phyloP scores from a whole-genome alignment of 148 eudicot genomes.

The Spergularia bocconei region DNA sequence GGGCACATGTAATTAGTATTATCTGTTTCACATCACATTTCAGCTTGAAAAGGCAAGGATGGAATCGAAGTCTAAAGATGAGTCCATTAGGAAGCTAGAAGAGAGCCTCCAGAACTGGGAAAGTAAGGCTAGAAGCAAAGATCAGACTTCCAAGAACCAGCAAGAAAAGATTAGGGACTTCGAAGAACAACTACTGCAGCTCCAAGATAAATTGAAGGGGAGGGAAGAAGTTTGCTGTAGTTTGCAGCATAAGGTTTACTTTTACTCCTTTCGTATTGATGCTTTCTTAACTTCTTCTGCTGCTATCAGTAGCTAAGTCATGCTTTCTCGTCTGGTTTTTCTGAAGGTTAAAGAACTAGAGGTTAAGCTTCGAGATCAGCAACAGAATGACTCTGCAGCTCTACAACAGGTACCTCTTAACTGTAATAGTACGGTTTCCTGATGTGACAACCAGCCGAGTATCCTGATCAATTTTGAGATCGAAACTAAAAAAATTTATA shows the following conservation, averaged over 20 bases:
- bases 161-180: conserved; percentile 77
- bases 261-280: not conserved
- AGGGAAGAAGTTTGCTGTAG: conserved; percentile 55
- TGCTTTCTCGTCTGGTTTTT: conserved; percentile 18
- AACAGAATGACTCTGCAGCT: conserved; percentile 48
- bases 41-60: conserved; percentile 85
- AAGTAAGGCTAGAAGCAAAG: conserved; percentile 78
- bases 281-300: not conserved
- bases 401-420: conserved; percentile 41
- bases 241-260: conserved; percentile 62
- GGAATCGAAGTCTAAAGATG: conserved; percentile 76
- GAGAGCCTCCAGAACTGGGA: conserved; percentile 70
- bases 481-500: not conserved
- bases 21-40: not conserved
- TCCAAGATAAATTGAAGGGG: conserved; percentile 67
- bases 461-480: not conserved
- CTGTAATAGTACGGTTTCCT: not conserved
- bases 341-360: conserved; percentile 72
- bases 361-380: conserved; percentile 57
- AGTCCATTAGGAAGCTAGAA: conserved; percentile 70
- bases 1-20: not conserved
- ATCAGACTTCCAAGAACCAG: conserved; percentile 66
- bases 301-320: not conserved
- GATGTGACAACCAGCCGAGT: not conserved
- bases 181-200: conserved; percentile 57